Base-by-base conservation (phyloP, 1,284 basidiomycete genomes). In the Amylostereum areolatum region DNA sequence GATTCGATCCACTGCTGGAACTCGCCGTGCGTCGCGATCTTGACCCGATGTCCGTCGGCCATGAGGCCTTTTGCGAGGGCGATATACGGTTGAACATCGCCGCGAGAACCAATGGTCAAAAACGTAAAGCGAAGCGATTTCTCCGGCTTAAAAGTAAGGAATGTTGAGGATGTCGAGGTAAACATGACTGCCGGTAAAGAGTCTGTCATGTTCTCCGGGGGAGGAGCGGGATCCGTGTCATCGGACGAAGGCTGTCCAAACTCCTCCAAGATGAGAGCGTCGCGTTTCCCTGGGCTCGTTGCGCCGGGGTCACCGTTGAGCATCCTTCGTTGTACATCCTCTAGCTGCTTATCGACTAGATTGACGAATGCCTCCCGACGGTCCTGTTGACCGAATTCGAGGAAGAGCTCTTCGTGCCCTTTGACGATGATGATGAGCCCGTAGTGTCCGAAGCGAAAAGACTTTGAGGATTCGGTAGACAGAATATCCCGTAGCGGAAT, bases 341-440 rank as follows among this genome's bases (percentile, higher is more conserved):
- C 92, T 62, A 93, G 80, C 63, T 94, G 89, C 32, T 78, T 74
- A 54, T 94, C 83, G 42, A 99, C 72, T 12, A 93, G 71, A 3
- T 65, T 66, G 12, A 88, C 77, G 60, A 95, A 92, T 3, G 85
- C 80, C 52, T 85, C 77, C 32, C 94, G 80, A 46, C 89, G 84
- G 47, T 89, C 82, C 50, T 83, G 77, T 8, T 85, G 85, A 39
- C 78, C 72, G 62, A 99, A 96, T 67, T 98, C 96, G 57, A 98
- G 88, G 71, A 98, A 99, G 2, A 99, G 74, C 63, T 99, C 96
- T 69, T 98, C 96, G 63, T 97, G 90, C 0, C 96, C 96, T 60
- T 90, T 90, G 56, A 99, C 84, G 47, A 97, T 87, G 51, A 98
- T 74, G 30, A 92, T 83, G 24, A 98, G 78, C 5, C 93, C 96